These are phyloP conservation scores for Aphanocladium album DNA, from an alignment of 2,329 filamentous ascomycete genomes.

Conservation along the genomic window DNA sequence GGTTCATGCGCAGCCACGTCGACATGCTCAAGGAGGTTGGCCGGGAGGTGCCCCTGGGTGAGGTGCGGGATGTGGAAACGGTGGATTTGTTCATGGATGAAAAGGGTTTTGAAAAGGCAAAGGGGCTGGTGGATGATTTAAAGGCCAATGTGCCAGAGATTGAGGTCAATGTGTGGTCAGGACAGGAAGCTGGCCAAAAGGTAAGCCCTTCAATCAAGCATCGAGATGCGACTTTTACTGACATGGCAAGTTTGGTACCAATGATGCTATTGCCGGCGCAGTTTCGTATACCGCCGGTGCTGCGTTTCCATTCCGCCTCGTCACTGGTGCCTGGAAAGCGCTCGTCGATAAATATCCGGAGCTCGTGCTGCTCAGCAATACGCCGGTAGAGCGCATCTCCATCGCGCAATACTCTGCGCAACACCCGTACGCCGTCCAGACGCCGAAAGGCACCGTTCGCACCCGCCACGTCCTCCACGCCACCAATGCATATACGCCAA, in stretches of 20 bases:
- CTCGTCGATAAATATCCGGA: conserved; percentile 31
- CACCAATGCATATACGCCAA: conserved; percentile 49
- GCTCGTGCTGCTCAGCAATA: conserved; percentile 35
- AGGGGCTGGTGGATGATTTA: conserved; percentile 28
- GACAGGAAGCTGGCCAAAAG: conserved; percentile 27
- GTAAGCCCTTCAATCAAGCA: conserved; percentile 15
- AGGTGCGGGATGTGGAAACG: conserved; percentile 41
- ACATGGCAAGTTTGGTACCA: conserved; percentile 28
- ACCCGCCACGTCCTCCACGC: conserved; percentile 51
- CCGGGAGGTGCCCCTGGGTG: conserved; percentile 28
- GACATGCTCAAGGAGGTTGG: conserved; percentile 35
- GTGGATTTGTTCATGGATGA: conserved; percentile 41
- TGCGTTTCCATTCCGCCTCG: conserved; percentile 47
- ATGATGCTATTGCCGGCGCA: conserved; percentile 33
- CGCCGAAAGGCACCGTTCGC: conserved; percentile 37
- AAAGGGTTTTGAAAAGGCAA: conserved; percentile 29
- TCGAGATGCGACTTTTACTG: not conserved
- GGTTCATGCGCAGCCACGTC: conserved; percentile 41
- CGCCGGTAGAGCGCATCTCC: conserved; percentile 24
- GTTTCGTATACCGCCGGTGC: conserved; percentile 43
- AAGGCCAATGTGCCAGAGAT: conserved; percentile 36
- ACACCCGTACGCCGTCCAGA: conserved; percentile 39
- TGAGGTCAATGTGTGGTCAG: conserved; percentile 29
- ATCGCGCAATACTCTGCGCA: not conserved
- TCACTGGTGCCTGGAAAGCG: conserved; percentile 40